These are phyloP conservation scores for Flaveria ramosissima DNA, from an alignment of 129 eudicot species.

Conservation along the genomic window DNA sequence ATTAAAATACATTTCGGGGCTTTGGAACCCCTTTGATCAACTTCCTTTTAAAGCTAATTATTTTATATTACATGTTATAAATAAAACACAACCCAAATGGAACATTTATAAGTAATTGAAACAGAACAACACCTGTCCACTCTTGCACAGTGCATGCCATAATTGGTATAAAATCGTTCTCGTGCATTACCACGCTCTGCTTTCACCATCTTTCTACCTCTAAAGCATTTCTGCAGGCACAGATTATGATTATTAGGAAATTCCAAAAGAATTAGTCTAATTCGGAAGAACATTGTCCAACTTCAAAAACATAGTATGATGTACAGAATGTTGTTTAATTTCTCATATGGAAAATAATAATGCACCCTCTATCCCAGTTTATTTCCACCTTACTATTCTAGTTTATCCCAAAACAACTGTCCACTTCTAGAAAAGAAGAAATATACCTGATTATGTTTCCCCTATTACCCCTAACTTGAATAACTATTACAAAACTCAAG, in stretches of 20 bases:
- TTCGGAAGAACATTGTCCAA: not conserved
- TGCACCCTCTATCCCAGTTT: too few species aligned
- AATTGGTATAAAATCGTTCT: constrained; percentile 60
- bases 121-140: constrained; percentile 57
- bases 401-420: too few species aligned
- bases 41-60: too few species aligned
- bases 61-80: too few species aligned
- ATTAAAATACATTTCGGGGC: too few species aligned
- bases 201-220: constrained; percentile 83
- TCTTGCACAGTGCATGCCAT: constrained; percentile 70
- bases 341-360: not conserved
- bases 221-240: constrained; percentile 77
- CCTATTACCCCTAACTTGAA: too few species aligned
- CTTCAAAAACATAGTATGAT: not conserved
- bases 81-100: not conserved
- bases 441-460: too few species aligned
- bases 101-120: not conserved
- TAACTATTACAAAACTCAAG: too few species aligned
- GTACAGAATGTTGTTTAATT: constrained; percentile 5
- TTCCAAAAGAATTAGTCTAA: not conserved
- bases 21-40: too few species aligned
- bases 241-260: not conserved
- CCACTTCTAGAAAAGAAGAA: too few species aligned
- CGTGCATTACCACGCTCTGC: constrained; percentile 66
- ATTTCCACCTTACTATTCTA: too few species aligned